Conservation (phyloP, 441 rosid species). For the Erodium trifolium region DNA sequence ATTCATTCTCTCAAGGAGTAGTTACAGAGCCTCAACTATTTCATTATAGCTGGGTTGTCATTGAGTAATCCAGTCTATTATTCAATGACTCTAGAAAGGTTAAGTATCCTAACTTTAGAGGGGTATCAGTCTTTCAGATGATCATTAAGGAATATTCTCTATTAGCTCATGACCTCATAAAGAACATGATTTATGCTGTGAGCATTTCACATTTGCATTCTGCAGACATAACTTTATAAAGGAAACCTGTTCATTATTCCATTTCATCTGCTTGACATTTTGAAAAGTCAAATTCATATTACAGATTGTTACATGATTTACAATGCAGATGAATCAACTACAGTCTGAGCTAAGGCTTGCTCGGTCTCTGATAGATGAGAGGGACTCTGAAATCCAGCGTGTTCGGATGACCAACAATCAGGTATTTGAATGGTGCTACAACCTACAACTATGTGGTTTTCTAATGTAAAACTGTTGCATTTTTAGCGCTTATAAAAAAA, state of each 20-base stretch:
- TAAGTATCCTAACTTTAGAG: not conserved
- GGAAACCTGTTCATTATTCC: not conserved
- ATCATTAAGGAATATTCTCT: not conserved
- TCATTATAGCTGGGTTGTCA: not conserved
- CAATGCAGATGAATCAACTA: slow-evolving; percentile 74
- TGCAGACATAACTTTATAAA: not conserved
- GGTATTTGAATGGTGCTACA: slow-evolving; percentile 29
- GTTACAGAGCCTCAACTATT: not conserved
- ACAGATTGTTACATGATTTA: slow-evolving; percentile 4
- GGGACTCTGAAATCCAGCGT: slow-evolving; percentile 74
- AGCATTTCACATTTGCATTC: slow-evolving; percentile 1
- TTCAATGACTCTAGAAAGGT: not conserved
- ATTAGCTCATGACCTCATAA: not conserved
- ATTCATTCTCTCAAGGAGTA: not conserved
- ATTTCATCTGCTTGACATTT: not conserved
- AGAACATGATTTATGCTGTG: not conserved
- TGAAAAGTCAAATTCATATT: no score
- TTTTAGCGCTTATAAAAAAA: no score
- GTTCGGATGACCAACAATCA: slow-evolving; percentile 72
- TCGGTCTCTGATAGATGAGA: slow-evolving; percentile 77
- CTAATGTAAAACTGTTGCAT: no score
- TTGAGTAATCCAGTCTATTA: not conserved
- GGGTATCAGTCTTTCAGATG: not conserved
- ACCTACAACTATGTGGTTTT: not conserved
- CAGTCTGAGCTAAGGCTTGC: slow-evolving; percentile 94